phyloP scores from a whole-genome alignment of 495 filamentous ascomycete genomes.

The Penicillium chermesinum region DNA sequence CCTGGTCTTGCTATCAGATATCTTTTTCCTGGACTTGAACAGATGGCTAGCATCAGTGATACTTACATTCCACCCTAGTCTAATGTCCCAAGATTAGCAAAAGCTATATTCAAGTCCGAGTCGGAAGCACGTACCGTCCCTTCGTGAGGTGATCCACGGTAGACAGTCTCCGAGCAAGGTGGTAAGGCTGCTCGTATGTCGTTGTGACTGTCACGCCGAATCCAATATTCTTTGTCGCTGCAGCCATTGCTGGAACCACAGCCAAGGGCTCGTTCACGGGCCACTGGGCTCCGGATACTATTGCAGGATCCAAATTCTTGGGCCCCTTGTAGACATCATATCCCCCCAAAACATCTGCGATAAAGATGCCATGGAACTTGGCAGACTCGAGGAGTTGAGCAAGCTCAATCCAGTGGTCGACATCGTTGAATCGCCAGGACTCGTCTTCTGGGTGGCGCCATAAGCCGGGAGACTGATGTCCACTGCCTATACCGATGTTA shows the following conservation, averaged over 20 bases:
- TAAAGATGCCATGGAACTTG: slow-evolving; percentile 55
- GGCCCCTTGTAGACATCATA: slow-evolving; percentile 64
- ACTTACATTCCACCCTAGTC: slow-evolving; percentile 56
- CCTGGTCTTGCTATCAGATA: slow-evolving; percentile 21
- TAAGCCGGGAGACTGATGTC: slow-evolving; percentile 50
- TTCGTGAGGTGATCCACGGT: slow-evolving; percentile 65
- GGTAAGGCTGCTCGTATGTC: slow-evolving; percentile 67
- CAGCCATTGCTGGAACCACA: slow-evolving; percentile 43
- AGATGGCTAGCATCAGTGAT: background rate
- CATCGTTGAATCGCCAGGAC: slow-evolving; percentile 49
- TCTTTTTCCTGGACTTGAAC: no score
- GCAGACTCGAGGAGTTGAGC: slow-evolving; percentile 46
- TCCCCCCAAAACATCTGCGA: slow-evolving; percentile 52
- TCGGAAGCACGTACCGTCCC: slow-evolving; percentile 45
- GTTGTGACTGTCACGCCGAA: slow-evolving; percentile 65
- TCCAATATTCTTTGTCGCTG: slow-evolving; percentile 58
- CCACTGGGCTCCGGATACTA: slow-evolving; percentile 60
- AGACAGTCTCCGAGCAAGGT: slow-evolving; percentile 58
- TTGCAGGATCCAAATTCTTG: slow-evolving; percentile 51
- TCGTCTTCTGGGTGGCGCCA: slow-evolving; percentile 52
- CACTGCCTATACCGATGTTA: slow-evolving; percentile 32
- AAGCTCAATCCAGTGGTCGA: slow-evolving; percentile 46
- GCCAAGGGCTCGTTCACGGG: slow-evolving; percentile 53
- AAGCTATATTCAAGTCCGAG: no score
- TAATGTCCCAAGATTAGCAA: no score